Percentiles rank a stretch among this genome's conserved stretches.
phyloP scores from a whole-genome alignment of 768 basidiomycete species.

The Termitomyces sp. region DNA sequence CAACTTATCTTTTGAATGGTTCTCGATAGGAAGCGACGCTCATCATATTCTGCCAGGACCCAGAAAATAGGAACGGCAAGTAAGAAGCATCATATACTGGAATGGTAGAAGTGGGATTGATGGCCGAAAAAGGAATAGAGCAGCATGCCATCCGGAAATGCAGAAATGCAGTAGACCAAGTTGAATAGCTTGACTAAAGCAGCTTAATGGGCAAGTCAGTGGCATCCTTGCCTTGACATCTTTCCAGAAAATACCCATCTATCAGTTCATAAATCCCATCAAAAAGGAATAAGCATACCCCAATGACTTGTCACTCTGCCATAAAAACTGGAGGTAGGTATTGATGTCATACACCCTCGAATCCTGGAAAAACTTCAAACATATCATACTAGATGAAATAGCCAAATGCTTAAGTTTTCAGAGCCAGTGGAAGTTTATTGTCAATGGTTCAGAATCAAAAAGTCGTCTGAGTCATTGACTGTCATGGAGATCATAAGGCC shows the following conservation, averaged over 20 bases:
- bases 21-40: background rate
- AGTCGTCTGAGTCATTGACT: too few species aligned
- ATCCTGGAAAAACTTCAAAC: constrained; percentile 16
- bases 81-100: background rate
- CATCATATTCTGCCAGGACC: background rate
- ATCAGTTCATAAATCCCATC: background rate
- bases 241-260: constrained; percentile 33
- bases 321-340: constrained; percentile 40
- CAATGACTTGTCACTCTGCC: constrained; percentile 35
- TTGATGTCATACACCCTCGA: constrained; percentile 44
- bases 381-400: too few species aligned
- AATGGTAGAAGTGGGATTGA: background rate
- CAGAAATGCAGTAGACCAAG: too few species aligned
- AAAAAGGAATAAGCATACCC: constrained; percentile 27
- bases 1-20: background rate
- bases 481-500: too few species aligned
- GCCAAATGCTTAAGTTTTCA: too few species aligned
- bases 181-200: too few species aligned
- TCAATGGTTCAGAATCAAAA: too few species aligned
- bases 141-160: too few species aligned
- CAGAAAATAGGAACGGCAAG: background rate
- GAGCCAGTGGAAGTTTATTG: too few species aligned
- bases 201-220: constrained; percentile 11
- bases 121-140: too few species aligned
- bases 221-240: constrained; percentile 39